Evolutionary conservation across 1,139 yeast genomes (phyloP), one percentile per base, ranked within the genome.

Genomic region (Magnusiomyces starmeri): DNA sequence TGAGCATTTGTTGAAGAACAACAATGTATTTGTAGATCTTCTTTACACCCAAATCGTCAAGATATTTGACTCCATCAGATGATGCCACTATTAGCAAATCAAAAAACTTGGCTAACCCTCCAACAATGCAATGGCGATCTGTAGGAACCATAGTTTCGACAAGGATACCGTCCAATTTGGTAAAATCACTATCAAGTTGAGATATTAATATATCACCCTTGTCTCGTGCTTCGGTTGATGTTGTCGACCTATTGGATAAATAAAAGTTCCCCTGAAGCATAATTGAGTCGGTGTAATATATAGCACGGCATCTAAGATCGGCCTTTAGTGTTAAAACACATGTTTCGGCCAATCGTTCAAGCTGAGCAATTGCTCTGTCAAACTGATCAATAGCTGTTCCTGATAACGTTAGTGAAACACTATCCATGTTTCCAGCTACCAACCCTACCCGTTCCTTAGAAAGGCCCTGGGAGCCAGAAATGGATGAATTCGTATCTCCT

Each of bases 1-100:
- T 76, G 55, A 84, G 75, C 75, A 83, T 79, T 63, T 86, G 95
- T 67, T 85, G 95, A 48, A 87, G 68, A 0, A 86, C 83, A 52
- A 81, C 76, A 35, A 86, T 81, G 64, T 87, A 86, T 61, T 83
- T 75, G 54, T 81, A 70, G 57, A 87, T 72, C 60, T 82, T 79
- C 63, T 81, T 80, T 49, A 85, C 73, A 41, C 96, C 96, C 60
- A 78, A 77, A 20, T 70, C 68, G 63, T 85, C 85, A 61, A 86
- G 71, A 48, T 75, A 76, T 18, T 67, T 66, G 10, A 88, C 73
- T 37, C 78, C 69, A 18, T 73, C 74, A 1, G 90, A 77, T n/a
- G 84, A 86, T 45, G 68, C 69, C 4, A 87, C 76, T 48, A 85
- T 72, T 32, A 82, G 70, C 54, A 72, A 70, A 63, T 82, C 83